Evolutionary conservation across 345 rosid species (phyloP).

Genomic region (Pseudoturritis turrita): DNA sequence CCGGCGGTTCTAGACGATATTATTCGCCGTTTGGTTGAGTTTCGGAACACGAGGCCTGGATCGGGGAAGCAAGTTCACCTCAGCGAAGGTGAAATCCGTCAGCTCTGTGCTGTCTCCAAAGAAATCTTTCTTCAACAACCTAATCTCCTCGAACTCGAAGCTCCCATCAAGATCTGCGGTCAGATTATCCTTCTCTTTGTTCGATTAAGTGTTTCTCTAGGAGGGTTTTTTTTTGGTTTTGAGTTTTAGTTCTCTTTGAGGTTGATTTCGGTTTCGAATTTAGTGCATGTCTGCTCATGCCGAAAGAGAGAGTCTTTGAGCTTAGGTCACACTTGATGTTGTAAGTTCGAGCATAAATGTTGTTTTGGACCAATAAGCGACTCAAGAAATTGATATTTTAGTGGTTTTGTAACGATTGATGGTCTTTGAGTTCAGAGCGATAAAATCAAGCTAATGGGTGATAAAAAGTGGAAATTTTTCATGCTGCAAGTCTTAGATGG

Average conservation of each 20-base stretch:
- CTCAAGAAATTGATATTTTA: background rate
- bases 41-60: constrained; percentile 51
- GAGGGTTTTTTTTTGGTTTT: background rate
- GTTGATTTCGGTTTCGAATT: background rate
- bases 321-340: background rate
- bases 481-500: background rate
- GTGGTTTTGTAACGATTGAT: background rate
- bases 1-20: constrained; percentile 63
- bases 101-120: constrained; percentile 56
- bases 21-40: constrained; percentile 55
- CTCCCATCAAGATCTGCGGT: constrained; percentile 98
- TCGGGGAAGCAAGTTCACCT: constrained; percentile 75
- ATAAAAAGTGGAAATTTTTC: background rate
- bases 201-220: background rate
- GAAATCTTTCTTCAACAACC: constrained; percentile 84
- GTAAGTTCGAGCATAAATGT: background rate
- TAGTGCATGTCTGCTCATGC: background rate
- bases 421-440: background rate
- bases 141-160: constrained; percentile 75
- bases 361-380: background rate
- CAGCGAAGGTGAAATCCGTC: constrained; percentile 76
- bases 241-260: background rate
- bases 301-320: background rate
- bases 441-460: background rate
- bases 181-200: constrained; percentile 5